Conservation (phyloP, 352 stramenopile genomes). For the Detonula confervacea region DNA sequence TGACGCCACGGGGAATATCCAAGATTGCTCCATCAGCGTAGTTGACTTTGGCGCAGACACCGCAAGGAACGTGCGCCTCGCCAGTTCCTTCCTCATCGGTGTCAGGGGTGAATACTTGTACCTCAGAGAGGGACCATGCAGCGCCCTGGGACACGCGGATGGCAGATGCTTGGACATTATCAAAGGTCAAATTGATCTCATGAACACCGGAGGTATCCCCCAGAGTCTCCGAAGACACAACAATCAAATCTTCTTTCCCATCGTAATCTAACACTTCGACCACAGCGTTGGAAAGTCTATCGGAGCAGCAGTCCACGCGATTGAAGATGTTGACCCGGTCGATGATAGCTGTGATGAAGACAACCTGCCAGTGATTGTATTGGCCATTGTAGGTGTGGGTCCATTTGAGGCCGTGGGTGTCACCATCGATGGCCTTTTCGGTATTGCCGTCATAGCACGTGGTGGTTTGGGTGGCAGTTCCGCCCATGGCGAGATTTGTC, state of each 20-base stretch:
- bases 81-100: no score
- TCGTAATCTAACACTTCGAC: neutral
- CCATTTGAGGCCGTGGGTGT: neutral
- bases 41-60: slow-evolving; percentile 13
- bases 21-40: neutral
- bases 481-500: slow-evolving; percentile 13
- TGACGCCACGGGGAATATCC: neutral
- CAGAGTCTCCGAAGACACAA: no score
- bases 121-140: neutral
- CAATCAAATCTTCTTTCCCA: neutral
- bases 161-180: no score
- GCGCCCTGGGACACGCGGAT: no score
- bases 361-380: slow-evolving; percentile 5
- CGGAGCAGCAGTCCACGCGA: slow-evolving; percentile 35
- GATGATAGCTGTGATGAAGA: slow-evolving; percentile 24
- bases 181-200: neutral
- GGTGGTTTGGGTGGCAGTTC: slow-evolving; percentile 21
- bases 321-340: slow-evolving; percentile 23
- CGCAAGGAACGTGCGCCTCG: slow-evolving; percentile 17
- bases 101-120: slow-evolving; percentile 22
- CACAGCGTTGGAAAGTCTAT: slow-evolving; percentile 6
- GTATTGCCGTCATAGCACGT: slow-evolving; percentile 9
- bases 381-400: slow-evolving; percentile 13
- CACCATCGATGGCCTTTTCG: neutral
- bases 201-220: neutral